phyloP scores from a whole-genome alignment of 2,329 filamentous ascomycete species.

The Geosmithia flava region DNA sequence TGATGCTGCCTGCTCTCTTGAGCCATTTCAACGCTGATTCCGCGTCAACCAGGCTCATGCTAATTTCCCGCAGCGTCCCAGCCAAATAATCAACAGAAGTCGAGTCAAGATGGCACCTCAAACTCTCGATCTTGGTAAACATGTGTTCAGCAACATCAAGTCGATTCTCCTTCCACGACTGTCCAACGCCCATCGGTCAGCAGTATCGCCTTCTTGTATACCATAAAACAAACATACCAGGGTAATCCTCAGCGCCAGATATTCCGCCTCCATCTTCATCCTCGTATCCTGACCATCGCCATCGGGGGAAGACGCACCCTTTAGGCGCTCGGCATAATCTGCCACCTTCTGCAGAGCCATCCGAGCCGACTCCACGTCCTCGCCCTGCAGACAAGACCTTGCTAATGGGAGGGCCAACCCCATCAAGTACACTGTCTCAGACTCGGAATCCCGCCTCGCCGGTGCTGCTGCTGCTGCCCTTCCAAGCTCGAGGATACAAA shows the following conservation, averaged over 20 bases:
- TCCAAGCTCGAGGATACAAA: conserved; percentile 50
- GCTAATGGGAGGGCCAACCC: conserved; percentile 58
- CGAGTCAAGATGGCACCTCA: conserved; percentile 26
- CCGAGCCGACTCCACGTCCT: conserved; percentile 43
- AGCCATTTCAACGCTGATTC: conserved; percentile 59
- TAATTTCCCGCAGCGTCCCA: conserved; percentile 62
- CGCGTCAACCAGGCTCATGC: conserved; percentile 45
- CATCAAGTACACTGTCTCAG: conserved; percentile 43
- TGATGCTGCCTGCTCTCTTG: conserved; percentile 47
- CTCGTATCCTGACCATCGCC: not conserved
- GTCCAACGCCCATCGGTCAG: not conserved
- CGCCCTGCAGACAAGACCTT: conserved; percentile 32
- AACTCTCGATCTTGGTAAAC: conserved; percentile 46
- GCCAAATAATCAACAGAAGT: conserved; percentile 46
- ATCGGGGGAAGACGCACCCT: not conserved
- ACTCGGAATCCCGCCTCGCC: conserved; percentile 11
- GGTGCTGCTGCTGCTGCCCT: conserved; percentile 14
- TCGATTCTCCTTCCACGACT: conserved; percentile 66
- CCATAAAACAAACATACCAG: conserved; percentile 36
- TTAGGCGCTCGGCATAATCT: conserved; percentile 25
- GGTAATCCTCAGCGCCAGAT: conserved; percentile 51
- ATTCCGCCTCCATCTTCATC: conserved; percentile 41
- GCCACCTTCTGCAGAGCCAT: conserved; percentile 53
- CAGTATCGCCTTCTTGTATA: not conserved
- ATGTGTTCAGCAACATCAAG: conserved; percentile 70